Evolutionary conservation across 2,329 filamentous ascomycete species (phyloP), one percentile per base, ranked within the genome.

Genomic region (Cercospora sp.): DNA sequence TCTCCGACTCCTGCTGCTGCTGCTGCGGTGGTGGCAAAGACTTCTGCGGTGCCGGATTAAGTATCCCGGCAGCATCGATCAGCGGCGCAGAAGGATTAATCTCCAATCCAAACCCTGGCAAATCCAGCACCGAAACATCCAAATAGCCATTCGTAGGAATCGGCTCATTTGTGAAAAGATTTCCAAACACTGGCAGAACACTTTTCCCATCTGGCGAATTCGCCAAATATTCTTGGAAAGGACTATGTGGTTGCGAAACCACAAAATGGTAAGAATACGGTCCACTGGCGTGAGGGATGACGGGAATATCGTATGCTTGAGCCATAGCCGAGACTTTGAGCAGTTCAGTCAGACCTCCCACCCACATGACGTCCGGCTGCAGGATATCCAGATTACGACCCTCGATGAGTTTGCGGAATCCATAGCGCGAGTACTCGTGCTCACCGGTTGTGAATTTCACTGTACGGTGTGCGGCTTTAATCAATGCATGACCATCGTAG

Each of bases 231-330:
- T 97, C 94, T 80, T 97, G 94, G 86, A 97, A 97, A 5, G 94
- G 94, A 13, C 91, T 92, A 82, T 97, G 96, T 70, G 92, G 88
- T 81, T 97, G 94, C 55, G 93, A 96, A 69, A 97, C 90, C 72
- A 97, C 94, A 77, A 96, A 97, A 81, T 97, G 94, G 81, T 97
- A 97, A 76, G 92, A 95, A 83, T 97, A 97, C 3, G 94, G 92
- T 1, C 94, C 94, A 69, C 91, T 95, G 55, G 94, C 94, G 78
- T 97, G 94, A n/a, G 94, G 94, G 13, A 97, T 92, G 16, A 97
- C 93, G 12, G 94, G 94, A 68, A 97, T 91, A 77, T 97, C 94
- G 80, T 97, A 97, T 23, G 94, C 94, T 4, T 93, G 88, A 3
- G 94, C 94, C 87, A 96, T 90, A 64, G 93, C 91, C 16, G 93